These are phyloP conservation scores for Salix udensis DNA, from an alignment of 345 rosid genomes.

Conservation along the genomic window DNA sequence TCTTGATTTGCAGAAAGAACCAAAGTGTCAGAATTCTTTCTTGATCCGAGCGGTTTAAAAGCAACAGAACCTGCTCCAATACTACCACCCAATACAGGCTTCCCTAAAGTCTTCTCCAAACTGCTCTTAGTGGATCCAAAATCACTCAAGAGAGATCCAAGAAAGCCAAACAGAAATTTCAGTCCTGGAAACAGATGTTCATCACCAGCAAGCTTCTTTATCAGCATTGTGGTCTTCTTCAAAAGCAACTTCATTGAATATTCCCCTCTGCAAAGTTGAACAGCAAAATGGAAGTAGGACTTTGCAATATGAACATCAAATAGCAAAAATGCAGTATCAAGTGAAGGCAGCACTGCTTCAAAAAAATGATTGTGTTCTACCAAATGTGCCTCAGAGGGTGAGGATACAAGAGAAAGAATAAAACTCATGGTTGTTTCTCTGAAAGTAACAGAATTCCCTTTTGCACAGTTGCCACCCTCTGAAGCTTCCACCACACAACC, in stretches of 20 bases:
- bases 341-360: conserved; percentile 72
- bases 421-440: conserved; percentile 85
- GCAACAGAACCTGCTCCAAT: conserved; percentile 40
- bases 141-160: conserved; percentile 64
- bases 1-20: conserved; percentile 67
- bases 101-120: conserved; percentile 42
- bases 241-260: conserved; percentile 57
- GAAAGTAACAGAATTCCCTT: conserved; percentile 56
- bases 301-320: conserved; percentile 71
- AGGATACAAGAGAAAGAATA: conserved; percentile 55
- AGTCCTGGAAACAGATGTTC: conserved; percentile 74
- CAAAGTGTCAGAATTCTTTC: conserved; percentile 64
- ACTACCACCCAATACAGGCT: conserved; percentile 47
- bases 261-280: conserved; percentile 75
- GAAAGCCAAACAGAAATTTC: conserved; percentile 74
- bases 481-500: conserved; percentile 56
- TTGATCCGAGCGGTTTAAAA: conserved; percentile 57
- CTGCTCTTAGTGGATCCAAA: conserved; percentile 48
- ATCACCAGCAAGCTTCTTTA: conserved; percentile 68
- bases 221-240: conserved; percentile 59
- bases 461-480: conserved; percentile 45
- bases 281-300: conserved; percentile 72
- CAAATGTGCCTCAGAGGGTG: conserved; percentile 39
- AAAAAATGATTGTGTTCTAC: conserved; percentile 65
- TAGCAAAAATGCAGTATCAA: conserved; percentile 72